Evolutionary conservation across 1,284 basidiomycete species (phyloP).

Genomic region (Cryptococcus floricola): DNA sequence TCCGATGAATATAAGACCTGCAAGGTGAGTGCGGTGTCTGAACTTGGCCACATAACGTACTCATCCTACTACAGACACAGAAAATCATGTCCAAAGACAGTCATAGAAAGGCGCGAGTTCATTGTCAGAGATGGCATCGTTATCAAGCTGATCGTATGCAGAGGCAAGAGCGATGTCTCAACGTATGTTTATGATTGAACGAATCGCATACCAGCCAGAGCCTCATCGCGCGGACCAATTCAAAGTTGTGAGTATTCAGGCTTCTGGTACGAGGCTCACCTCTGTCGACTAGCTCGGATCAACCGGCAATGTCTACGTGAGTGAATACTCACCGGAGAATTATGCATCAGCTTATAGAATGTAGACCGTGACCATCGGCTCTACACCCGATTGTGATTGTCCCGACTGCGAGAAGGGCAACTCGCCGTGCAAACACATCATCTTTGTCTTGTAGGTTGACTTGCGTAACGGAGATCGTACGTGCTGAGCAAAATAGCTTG

Average conservation of each 20-base stretch:
- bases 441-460: constrained; percentile 37
- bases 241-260: constrained; percentile 24
- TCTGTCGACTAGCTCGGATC: constrained; percentile 27
- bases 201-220: constrained; percentile 7
- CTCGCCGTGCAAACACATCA: constrained; percentile 39
- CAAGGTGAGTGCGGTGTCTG: constrained; percentile 3
- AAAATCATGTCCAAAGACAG: constrained; percentile 6
- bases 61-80: neutral
- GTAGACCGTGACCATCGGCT: constrained; percentile 29
- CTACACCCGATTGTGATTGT: constrained; percentile 30
- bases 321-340: neutral
- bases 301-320: constrained; percentile 38
- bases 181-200: constrained; percentile 36
- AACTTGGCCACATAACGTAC: neutral
- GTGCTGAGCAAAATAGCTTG: constrained; percentile 21
- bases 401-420: constrained; percentile 37
- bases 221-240: constrained; percentile 13
- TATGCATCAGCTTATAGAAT: neutral
- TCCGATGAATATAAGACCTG: constrained; percentile 8
- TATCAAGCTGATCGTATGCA: no score
- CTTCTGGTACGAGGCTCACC: neutral
- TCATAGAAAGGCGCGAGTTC: constrained; percentile 11
- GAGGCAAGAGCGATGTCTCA: constrained; percentile 24
- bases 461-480: neutral
- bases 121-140: no score